A percentile compares a stretch with the other conserved stretches of the same genome.
phyloP scores from a whole-genome alignment of 768 basidiomycete species.

The Trichaptum fuscoviolaceum region DNA sequence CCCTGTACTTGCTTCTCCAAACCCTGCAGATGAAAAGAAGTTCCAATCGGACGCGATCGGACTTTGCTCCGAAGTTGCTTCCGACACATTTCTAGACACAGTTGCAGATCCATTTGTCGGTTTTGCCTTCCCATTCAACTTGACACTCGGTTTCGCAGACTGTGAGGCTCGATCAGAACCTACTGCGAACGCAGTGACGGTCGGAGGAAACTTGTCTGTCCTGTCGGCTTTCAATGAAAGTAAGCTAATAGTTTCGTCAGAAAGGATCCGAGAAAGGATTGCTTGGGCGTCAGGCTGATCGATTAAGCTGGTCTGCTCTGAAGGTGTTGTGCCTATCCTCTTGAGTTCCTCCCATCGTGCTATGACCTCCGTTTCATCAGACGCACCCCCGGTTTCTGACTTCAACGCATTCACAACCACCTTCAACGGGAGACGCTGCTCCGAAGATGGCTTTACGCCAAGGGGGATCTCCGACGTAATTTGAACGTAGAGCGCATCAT shows the following conservation, averaged over 20 bases:
- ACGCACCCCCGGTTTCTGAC: conserved; percentile 23
- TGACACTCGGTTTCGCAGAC: conserved; percentile 18
- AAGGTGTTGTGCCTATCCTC: conserved; percentile 14
- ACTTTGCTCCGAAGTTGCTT: neutral
- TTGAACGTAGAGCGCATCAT: conserved; percentile 63
- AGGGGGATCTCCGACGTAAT: conserved; percentile 50
- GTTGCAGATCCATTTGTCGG: conserved; percentile 3
- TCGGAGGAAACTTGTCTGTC: conserved; percentile 22
- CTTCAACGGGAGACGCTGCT: conserved; percentile 46
- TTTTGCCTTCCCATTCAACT: conserved; percentile 13
- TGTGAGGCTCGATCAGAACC: conserved; percentile 22
- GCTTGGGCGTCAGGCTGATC: conserved; percentile 30
- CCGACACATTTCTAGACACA: conserved; percentile 24
- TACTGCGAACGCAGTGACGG: conserved; percentile 24
- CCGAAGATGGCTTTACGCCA: conserved; percentile 26
- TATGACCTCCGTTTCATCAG: conserved; percentile 29
- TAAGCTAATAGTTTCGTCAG: conserved; percentile 60
- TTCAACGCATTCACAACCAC: conserved; percentile 63
- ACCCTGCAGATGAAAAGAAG: conserved; percentile 64
- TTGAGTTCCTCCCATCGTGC: conserved; percentile 55
- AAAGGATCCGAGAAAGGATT: conserved; percentile 48
- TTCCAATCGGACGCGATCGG: conserved; percentile 46
- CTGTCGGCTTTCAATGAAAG: conserved; percentile 41
- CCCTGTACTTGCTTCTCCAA: conserved; percentile 35
- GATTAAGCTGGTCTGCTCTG: conserved; percentile 19